Evolutionary conservation across 2,329 filamentous ascomycete species (phyloP), one percentile per base, ranked within the genome.

Genomic region (Sporothrix dimorphospora): DNA sequence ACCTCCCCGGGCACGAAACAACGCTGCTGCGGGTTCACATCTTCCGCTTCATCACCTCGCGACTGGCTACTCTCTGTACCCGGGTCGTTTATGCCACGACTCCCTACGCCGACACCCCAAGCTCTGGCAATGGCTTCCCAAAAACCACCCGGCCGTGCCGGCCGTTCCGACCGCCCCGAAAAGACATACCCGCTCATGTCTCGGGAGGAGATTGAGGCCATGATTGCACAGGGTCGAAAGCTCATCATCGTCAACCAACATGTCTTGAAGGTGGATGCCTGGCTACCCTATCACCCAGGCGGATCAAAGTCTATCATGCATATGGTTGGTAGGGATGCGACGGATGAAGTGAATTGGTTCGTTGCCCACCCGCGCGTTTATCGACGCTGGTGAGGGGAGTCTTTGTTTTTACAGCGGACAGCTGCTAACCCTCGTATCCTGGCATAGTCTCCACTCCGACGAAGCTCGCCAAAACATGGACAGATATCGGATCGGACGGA

Each of bases 251-350:
- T 96, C 73, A 89, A 97, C 76, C 87, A 89, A 73, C 89, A 90
- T 77, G 94, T 98, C 11, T 82, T 98, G 76, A 97, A 94, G 82
- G 90, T 94, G 42, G 95, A 98, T 81, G 87, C 91, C 51, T 99
- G 94, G 93, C 83, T 97, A 69, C 89, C 89, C 70, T 98, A 92
- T 78, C 96, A 98, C 78, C 96, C 96, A 14, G 96, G 96, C 72
- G 96, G 96, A 76, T 91, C 95, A 77, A 96, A 94, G 82, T 89
- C 95, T 71, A 97, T 99, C 75, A 85, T 89, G 79, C 96, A 99
- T 79, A 96, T 98, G 94, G 89, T 98, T 73, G 94, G 94, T 74
- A 89, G 92, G 82, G 94, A 97, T 88, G 95, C 94, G 68, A 98
- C 95, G 12, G 94, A 98, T 81, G 96, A 98, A 82, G 91, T 98